Percentiles rank a stretch among this genome's conserved stretches.
Conservation (phyloP, 2,329 filamentous ascomycete genomes). For the Pestalotiopsis sp. region DNA sequence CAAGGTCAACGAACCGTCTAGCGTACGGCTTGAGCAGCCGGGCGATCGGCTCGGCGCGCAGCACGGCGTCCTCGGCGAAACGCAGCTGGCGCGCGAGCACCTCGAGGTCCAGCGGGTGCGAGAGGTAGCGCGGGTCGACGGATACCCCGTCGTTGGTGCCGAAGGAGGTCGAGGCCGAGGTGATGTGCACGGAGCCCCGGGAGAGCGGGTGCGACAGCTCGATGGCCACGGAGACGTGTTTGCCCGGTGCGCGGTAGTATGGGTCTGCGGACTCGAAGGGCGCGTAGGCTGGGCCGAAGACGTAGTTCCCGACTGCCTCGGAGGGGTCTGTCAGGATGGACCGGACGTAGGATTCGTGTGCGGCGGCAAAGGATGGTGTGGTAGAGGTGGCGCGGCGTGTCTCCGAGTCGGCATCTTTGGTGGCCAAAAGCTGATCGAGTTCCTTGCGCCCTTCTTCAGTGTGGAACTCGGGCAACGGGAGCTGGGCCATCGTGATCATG, state of each 20-base stretch:
- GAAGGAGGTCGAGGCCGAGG: not conserved
- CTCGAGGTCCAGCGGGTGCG: slow-evolving; percentile 15
- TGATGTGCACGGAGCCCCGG: slow-evolving; percentile 15
- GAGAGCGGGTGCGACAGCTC: slow-evolving; percentile 16
- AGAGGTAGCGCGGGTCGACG: slow-evolving; percentile 3
- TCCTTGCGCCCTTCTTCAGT: slow-evolving; percentile 33
- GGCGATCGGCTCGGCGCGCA: not conserved
- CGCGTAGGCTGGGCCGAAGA: slow-evolving; percentile 1
- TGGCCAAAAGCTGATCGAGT: slow-evolving; percentile 19
- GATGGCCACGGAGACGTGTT: not conserved
- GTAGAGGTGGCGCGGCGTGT: not conserved
- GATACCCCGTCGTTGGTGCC: not conserved
- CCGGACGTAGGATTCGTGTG: slow-evolving; percentile 1
- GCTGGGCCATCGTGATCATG: slow-evolving; percentile 22
- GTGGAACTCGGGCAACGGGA: slow-evolving; percentile 23
- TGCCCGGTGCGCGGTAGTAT: not conserved
- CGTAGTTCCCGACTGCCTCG: slow-evolving; percentile 6
- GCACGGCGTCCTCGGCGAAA: not conserved
- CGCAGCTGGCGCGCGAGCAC: slow-evolving; percentile 14
- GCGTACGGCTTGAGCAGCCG: not conserved
- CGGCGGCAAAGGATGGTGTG: not conserved
- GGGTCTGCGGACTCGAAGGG: slow-evolving; percentile 3
- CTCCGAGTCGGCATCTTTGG: not conserved
- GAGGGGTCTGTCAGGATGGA: slow-evolving; percentile 3
- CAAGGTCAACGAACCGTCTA: not conserved